Evolutionary conservation across 345 rosid species (phyloP), one percentile per base, ranked within the genome.

Genomic region (Pugionium dolabratum): DNA sequence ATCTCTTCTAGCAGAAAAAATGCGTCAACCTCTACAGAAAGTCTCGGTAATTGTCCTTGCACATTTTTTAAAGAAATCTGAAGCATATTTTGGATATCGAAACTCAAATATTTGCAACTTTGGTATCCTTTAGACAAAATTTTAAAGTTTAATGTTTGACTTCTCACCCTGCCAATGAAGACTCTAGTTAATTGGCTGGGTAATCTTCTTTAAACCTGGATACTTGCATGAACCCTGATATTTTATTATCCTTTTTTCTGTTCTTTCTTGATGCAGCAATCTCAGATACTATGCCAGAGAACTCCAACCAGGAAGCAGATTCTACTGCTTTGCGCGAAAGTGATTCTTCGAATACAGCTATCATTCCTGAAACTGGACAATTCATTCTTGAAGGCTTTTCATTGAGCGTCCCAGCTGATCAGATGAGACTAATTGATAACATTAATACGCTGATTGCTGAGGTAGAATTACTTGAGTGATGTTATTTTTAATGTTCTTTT

Each of bases 1-100:
- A 79, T 64, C 67, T 48, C 80, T 43, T 52, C 66, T 47, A 68
- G 65, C 63, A 81, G 75, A 68, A 91, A 85, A 67, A 86, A 87
- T 49, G 75, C 63, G 36, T 84, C 96, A 32, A 94, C 96, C 56
- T 88, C 96, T 54, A 94, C 95, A 7, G 96, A 88, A 75, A 91
- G 85, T 81, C 80, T 94, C 54, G 93, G 97, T 94, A 81, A 75
- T 74, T 27, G 25, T 34, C 59, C 44, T 64, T 53, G 48, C 27
- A 4, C 29, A 30, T 30, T 35, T 18, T n/a, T 11, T 64, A 37
- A 40, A 66, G 61, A 53, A 65, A 59, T 51, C 45, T 44, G 48
- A 59, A 45, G 51, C 67, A 39, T 72, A 49, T 41, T 32, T 64
- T 48, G 39, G 45, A 48, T 56, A 51, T 37, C 58, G 3, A 32